phyloP scores from a whole-genome alignment of 495 filamentous ascomycete genomes.

The Hypoxylon lienhwacheense region DNA sequence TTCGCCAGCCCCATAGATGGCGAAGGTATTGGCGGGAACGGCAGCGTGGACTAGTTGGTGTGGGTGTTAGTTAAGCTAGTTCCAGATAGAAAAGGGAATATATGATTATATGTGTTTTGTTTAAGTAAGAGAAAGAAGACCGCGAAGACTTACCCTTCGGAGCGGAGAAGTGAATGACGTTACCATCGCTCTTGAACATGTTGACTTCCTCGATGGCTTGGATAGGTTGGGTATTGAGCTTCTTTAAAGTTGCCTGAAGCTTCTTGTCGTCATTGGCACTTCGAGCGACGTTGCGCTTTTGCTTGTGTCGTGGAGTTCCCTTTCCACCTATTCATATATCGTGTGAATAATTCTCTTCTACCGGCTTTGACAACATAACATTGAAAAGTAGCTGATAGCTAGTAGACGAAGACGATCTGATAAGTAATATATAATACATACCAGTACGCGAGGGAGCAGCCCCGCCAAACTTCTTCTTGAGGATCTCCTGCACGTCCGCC shows the following conservation, averaged over 20 bases:
- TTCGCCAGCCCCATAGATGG: constrained; percentile 97
- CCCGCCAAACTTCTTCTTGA: constrained; percentile 73
- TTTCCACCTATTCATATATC: constrained; percentile 65
- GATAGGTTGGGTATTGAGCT: constrained; percentile 95
- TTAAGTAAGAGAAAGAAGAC: too few species aligned
- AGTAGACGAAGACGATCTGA: too few species aligned
- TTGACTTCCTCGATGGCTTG: constrained; percentile 99
- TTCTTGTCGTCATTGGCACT: constrained; percentile 97
- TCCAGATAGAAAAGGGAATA: not conserved
- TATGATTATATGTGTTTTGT: too few species aligned
- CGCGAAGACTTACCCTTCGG: constrained; percentile 84
- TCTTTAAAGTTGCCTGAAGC: constrained; percentile 91
- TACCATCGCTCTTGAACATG: constrained; percentile 99
- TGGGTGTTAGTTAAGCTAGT: not conserved
- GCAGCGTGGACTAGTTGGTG: constrained; percentile 81
- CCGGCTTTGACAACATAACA: too few species aligned
- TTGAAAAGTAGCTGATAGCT: too few species aligned
- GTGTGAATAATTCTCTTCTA: too few species aligned
- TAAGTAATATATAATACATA: too few species aligned
- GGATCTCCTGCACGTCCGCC: constrained; percentile 67
- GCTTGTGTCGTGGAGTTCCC: constrained; percentile 94
- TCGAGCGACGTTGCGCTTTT: constrained; percentile 94
- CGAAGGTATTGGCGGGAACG: constrained; percentile 95
- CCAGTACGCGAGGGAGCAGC: constrained; percentile 68
- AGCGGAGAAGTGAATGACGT: constrained; percentile 97